Percentiles rank a stretch among this genome's conserved stretches.
These are phyloP conservation scores for Asterella californica DNA, from an alignment of 225 moss, liverwort and hornwort species.

Conservation along the genomic window DNA sequence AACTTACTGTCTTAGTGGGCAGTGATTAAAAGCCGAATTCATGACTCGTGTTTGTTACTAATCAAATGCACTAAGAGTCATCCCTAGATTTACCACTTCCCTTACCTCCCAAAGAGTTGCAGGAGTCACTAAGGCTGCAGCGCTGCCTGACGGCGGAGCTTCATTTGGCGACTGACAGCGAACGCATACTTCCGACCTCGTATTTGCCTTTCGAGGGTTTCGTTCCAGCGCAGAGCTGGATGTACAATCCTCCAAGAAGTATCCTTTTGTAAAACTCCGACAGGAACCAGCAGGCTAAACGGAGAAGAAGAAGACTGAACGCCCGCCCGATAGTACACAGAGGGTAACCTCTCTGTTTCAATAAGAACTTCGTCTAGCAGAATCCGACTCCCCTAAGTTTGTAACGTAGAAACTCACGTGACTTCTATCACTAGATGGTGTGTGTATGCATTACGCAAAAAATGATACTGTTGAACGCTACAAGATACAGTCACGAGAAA, in stretches of 20 bases:
- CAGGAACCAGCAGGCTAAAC: constrained; percentile 30
- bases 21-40: no score
- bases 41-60: no score
- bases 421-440: background rate
- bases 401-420: background rate
- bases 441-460: no score
- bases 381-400: background rate
- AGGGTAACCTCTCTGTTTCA: background rate
- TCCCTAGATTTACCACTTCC: background rate
- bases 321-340: background rate
- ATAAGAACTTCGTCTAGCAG: background rate
- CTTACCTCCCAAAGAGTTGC: constrained; percentile 45
- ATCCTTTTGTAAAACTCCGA: constrained; percentile 30
- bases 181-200: constrained; percentile 18
- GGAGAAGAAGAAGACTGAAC: background rate
- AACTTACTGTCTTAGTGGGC: no score
- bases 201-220: background rate
- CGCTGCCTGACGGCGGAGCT: constrained; percentile 21
- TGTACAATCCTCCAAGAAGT: constrained; percentile 16
- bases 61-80: background rate
- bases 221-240: constrained; percentile 9
- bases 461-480: background rate
- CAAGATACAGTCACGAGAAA: background rate
- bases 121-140: constrained; percentile 27
- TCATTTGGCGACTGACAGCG: constrained; percentile 28